These are phyloP conservation scores for Amanita thiersii DNA, from an alignment of 768 basidiomycete species.

Conservation along the genomic window DNA sequence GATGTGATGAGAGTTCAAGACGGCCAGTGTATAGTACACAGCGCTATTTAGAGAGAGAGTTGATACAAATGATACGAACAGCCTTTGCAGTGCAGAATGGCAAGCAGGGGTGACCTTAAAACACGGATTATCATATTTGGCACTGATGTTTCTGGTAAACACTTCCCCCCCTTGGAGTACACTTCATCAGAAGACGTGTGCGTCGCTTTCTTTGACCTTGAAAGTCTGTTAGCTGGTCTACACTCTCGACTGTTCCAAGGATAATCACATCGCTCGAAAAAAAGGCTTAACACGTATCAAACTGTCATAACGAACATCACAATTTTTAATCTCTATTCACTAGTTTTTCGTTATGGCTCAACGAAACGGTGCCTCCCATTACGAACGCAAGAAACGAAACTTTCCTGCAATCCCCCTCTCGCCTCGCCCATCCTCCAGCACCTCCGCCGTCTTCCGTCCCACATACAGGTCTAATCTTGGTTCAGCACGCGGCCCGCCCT, in stretches of 20 bases:
- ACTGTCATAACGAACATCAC: too few relatives aligned
- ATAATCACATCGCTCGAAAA: not conserved
- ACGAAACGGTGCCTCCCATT: conserved; percentile 25
- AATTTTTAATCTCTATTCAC: too few relatives aligned
- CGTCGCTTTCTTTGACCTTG: not conserved
- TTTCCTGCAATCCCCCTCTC: conserved; percentile 23
- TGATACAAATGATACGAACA: not conserved
- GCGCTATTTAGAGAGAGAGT: too few relatives aligned
- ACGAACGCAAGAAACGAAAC: conserved; percentile 36
- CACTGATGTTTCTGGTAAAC: not conserved
- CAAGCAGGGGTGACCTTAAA: too few relatives aligned
- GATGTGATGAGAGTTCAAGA: too few relatives aligned
- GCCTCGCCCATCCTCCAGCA: conserved; percentile 25
- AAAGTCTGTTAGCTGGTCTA: not conserved
- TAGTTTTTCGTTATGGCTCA: conserved; percentile 1
- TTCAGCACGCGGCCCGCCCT: conserved; percentile 34
- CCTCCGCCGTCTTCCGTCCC: conserved; percentile 10
- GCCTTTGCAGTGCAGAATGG: conserved; percentile 1
- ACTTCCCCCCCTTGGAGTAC: not conserved
- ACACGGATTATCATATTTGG: not conserved
- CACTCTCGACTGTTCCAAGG: too few relatives aligned
- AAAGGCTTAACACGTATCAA: too few relatives aligned
- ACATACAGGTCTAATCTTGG: conserved; percentile 14
- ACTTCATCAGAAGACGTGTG: not conserved
- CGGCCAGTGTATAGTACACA: too few relatives aligned